Evolutionary conservation across 768 basidiomycete species (phyloP), one percentile per base, ranked within the genome.

Genomic region (Kwoniella pini): DNA sequence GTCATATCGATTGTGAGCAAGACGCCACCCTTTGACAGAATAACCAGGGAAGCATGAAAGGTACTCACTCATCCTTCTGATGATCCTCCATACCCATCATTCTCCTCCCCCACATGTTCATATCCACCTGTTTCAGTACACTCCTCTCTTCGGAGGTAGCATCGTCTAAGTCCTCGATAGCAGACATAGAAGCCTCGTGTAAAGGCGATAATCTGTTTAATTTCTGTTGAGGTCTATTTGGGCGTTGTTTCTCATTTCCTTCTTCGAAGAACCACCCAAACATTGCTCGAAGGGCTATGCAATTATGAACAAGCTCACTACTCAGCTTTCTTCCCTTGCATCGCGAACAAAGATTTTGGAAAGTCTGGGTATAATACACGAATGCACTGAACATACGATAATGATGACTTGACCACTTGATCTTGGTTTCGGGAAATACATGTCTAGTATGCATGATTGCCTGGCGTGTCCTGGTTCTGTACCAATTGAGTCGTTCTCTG

Each of bases 341-440:
- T n/a, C n/a, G n/a, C n/a, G n/a, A n/a, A n/a, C n/a, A n/a, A n/a
- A n/a, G n/a, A n/a, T n/a, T n/a, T 6, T n/a, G 46, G 46, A 43
- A 5, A 21, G 19, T 10, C 9, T 6, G 27, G 2, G 13, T 50
- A 31, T 10, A 3, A 15, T 43, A 27, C 28, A 21, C 5, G 17
- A 26, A 46, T 15, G 21, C 26, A 12, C 10, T 7, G 33, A 36
- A 58, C 66, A 49, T 30, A 68, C 66, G 66, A 43, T 68, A 68
- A 46, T 63, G 59, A 58, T 68, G 62, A 17, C 62, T 57, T 5
- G 63, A 33, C 66, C 66, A 68, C 28, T 60, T 49, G 19, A 68
- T 46, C 26, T 43, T 28, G 6, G 58, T 45, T 15, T 45, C 21
- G 12, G 66, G 66, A 51, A 57, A 68, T 5, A 46, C 31, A 6